Conservation (phyloP, 768 basidiomycete genomes). For the Termitomyces sp. region DNA sequence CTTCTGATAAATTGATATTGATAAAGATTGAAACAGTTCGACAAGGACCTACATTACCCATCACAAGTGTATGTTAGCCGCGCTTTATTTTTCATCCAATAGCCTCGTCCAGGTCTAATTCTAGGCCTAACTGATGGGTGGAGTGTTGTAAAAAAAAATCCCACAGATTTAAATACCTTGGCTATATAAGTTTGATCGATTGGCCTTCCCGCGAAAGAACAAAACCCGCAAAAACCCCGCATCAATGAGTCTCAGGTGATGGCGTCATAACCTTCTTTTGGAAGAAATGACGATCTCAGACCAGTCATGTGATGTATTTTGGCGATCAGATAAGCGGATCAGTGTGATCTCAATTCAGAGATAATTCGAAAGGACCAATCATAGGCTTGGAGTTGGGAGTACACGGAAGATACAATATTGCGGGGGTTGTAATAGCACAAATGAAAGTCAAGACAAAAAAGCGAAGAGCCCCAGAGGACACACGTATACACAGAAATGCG, state of each 20-base stretch:
- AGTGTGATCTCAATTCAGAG: slow-evolving; percentile 3
- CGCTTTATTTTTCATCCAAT: background rate
- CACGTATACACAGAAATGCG: slow-evolving; percentile 5
- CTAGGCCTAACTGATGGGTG: background rate
- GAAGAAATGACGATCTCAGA: background rate
- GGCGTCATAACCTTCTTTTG: slow-evolving; percentile 3
- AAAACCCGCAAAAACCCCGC: background rate
- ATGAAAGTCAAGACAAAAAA: slow-evolving; percentile 12
- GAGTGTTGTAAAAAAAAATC: background rate
- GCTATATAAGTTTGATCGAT: background rate
- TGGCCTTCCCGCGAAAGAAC: background rate
- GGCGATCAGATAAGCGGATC: slow-evolving; percentile 8
- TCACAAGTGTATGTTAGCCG: background rate
- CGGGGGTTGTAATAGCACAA: slow-evolving; percentile 21
- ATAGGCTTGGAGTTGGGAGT: slow-evolving; percentile 12
- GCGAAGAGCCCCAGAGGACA: slow-evolving; percentile 12
- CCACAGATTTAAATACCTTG: background rate
- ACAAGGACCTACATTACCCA: background rate
- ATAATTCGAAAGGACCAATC: background rate
- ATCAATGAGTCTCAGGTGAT: slow-evolving; percentile 3
- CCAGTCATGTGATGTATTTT: background rate
- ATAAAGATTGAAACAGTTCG: background rate
- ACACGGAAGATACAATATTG: slow-evolving; percentile 26
- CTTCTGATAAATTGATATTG: background rate
- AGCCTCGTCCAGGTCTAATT: background rate